These are phyloP conservation scores for Kwoniella heveanensis DNA, from an alignment of 768 basidiomycete species.

Conservation along the genomic window DNA sequence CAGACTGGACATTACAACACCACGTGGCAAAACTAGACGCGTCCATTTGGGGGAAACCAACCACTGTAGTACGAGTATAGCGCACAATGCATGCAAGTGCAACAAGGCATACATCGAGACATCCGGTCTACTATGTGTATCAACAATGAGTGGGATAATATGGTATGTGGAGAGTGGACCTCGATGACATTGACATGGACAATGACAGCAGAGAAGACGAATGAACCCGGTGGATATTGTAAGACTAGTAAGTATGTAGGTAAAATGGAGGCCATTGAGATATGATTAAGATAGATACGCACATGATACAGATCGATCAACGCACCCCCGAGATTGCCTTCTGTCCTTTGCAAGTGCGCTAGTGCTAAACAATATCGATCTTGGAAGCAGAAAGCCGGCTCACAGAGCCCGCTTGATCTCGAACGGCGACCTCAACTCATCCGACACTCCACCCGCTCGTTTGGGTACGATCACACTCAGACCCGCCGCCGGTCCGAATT, in stretches of 20 bases:
- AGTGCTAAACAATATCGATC: no score
- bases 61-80: no score
- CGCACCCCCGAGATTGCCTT: neutral
- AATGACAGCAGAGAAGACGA: no score
- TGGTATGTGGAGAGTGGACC: no score
- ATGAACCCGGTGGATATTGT: no score
- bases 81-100: no score
- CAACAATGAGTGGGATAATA: neutral
- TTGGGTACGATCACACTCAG: conserved; percentile 24
- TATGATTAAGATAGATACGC: conserved; percentile 2
- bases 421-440: conserved; percentile 26
- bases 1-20: neutral
- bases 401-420: conserved; percentile 23
- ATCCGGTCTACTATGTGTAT: no score
- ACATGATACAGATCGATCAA: conserved; percentile 2
- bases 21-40: neutral
- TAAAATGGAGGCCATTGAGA: neutral
- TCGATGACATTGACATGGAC: no score
- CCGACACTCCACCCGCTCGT: conserved; percentile 5
- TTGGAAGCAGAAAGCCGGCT: neutral
- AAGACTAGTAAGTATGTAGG: neutral
- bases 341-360: no score
- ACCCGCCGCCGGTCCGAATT: conserved; percentile 17
- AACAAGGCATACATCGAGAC: no score
- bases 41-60: neutral